A percentile compares a stretch with the other conserved stretches of the same genome.
These are phyloP conservation scores for Pilatotrama ljubarskyi DNA, from an alignment of 768 basidiomycete species.

Conservation along the genomic window DNA sequence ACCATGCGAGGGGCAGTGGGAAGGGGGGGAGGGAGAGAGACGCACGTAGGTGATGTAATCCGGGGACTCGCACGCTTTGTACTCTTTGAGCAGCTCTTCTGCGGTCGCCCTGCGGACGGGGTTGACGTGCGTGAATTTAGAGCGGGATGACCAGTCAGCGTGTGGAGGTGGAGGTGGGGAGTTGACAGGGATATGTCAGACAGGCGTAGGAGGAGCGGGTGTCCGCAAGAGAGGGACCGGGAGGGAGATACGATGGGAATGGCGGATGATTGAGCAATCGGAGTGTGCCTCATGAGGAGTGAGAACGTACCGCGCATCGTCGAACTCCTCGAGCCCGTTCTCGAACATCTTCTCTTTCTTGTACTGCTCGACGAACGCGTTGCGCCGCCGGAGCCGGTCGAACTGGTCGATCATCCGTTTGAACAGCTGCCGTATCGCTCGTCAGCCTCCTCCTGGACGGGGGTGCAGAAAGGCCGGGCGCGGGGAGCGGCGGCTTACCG, in stretches of 20 bases:
- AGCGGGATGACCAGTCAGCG: background rate
- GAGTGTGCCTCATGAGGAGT: background rate
- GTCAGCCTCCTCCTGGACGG: background rate
- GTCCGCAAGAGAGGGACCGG: background rate
- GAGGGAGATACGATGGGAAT: background rate
- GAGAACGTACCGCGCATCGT: constrained; percentile 80
- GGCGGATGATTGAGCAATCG: background rate
- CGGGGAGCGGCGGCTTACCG: constrained; percentile 52
- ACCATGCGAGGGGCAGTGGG: background rate
- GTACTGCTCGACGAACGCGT: constrained; percentile 96
- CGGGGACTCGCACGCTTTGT: constrained; percentile 92
- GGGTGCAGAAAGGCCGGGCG: background rate
- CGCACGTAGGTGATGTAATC: constrained; percentile 90
- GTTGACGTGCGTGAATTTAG: background rate
- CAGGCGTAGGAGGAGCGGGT: background rate
- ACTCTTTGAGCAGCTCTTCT: constrained; percentile 88
- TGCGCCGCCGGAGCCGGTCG: constrained; percentile 80
- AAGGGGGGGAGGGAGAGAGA: constrained; percentile 15
- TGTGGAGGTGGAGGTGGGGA: background rate
- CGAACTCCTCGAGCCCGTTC: constrained; percentile 92
- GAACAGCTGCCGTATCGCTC: constrained; percentile 62
- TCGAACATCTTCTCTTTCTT: constrained; percentile 97
- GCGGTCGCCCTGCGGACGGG: constrained; percentile 67
- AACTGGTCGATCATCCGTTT: constrained; percentile 96
- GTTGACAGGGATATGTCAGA: background rate